These are phyloP conservation scores for Fusarium citri DNA, from an alignment of 2,329 filamentous ascomycete genomes.

Conservation along the genomic window DNA sequence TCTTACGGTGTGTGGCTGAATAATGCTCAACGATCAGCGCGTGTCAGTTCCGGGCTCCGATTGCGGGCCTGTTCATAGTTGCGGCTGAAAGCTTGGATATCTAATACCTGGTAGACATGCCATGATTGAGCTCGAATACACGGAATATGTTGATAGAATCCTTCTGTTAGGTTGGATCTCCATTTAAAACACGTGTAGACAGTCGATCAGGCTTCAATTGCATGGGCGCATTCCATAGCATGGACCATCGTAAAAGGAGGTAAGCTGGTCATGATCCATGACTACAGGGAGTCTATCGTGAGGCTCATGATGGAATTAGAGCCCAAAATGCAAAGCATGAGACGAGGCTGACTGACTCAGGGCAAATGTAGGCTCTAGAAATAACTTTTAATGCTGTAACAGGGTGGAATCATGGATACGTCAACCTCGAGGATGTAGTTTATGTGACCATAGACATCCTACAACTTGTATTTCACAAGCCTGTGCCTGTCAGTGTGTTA, in stretches of 20 bases:
- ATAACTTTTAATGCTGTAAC: background rate
- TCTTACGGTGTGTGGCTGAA: slow-evolving; percentile 43
- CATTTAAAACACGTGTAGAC: background rate
- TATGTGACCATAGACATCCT: background rate
- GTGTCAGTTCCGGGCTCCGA: slow-evolving; percentile 23
- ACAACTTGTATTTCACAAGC: background rate
- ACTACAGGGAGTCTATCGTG: background rate
- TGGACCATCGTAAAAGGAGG: background rate
- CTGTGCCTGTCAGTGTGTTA: background rate
- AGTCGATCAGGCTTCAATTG: background rate
- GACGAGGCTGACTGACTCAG: background rate
- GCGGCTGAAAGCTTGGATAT: background rate
- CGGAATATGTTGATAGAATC: background rate
- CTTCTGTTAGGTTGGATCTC: background rate
- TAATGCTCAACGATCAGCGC: slow-evolving; percentile 23
- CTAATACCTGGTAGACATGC: slow-evolving; percentile 10
- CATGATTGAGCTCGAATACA: background rate
- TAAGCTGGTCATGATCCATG: background rate
- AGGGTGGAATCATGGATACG: background rate
- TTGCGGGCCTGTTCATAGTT: slow-evolving; percentile 23
- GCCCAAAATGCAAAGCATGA: background rate
- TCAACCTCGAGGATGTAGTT: background rate
- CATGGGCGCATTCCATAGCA: background rate
- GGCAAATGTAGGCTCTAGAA: background rate
- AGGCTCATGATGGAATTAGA: background rate